Conservation (phyloP, 257 asterid species). For the Lithospermum erythrorhizon region DNA sequence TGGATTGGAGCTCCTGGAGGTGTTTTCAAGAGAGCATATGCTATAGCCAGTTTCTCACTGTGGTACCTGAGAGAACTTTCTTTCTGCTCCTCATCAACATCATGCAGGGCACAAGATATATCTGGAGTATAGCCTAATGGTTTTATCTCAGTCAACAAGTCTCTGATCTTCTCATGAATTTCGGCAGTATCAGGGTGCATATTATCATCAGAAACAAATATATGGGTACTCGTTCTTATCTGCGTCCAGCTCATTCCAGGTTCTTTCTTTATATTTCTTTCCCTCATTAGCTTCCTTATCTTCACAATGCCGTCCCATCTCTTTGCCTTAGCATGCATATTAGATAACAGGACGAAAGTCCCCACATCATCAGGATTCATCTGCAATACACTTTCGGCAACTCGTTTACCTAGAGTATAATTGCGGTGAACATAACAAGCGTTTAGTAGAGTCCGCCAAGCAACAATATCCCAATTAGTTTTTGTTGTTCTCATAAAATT, state of each 20-base stretch:
- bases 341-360: slow-evolving; percentile 52
- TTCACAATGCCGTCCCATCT: slow-evolving; percentile 70
- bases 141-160: slow-evolving; percentile 46
- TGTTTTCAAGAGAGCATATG: slow-evolving; percentile 70
- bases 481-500: slow-evolving; percentile 45
- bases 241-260: slow-evolving; percentile 94
- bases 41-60: slow-evolving; percentile 84
- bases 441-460: slow-evolving; percentile 78
- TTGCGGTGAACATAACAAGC: slow-evolving; percentile 67
- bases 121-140: slow-evolving; percentile 57
- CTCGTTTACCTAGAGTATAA: slow-evolving; percentile 48
- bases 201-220: slow-evolving; percentile 54
- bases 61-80: slow-evolving; percentile 58
- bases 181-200: slow-evolving; percentile 40
- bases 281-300: slow-evolving; percentile 45
- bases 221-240: slow-evolving; percentile 50
- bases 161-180: slow-evolving; percentile 45
- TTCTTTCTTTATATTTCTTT: slow-evolving; percentile 66
- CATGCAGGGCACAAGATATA: slow-evolving; percentile 46
- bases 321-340: slow-evolving; percentile 64
- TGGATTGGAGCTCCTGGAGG: slow-evolving; percentile 56
- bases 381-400: slow-evolving; percentile 37
- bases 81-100: slow-evolving; percentile 75
- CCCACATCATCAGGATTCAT: slow-evolving; percentile 68
- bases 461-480: slow-evolving; percentile 56